Base-by-base conservation (phyloP, 768 basidiomycete genomes). In the Floccularia luteovirens region DNA sequence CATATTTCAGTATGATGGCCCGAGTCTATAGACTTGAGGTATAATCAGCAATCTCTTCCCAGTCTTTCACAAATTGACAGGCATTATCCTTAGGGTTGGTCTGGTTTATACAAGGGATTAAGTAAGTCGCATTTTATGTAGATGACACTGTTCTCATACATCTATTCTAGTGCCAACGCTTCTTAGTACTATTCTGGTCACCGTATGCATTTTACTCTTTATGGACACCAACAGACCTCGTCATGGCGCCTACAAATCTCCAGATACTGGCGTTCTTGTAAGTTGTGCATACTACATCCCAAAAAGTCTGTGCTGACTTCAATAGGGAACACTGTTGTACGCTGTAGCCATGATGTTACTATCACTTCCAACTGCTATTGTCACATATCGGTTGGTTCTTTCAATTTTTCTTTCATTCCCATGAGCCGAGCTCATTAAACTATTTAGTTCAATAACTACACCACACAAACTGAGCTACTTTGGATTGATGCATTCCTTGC, bases 101-200 rank as follows among this genome's bases (percentile, higher is more conserved):
- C 65, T 27, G 89, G 89, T 23, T 58, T 92, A 39, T 90, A 83
- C 69, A 91, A 91, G 58, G 89, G 89, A 38, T 56, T 83, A 33
- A 87, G 74, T 66, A 52, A 36, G 69, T 59, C 17, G 20, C 35
- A 6, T 14, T 31, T 14, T 12, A 22, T 28, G 12, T 25, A 22
- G 16, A 25, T 39, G 25, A 36, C 27, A 24, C 37, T 13, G 16
- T 23, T 37, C 14, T 25, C 13, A 17, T 20, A n/a, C 12, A 21
- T 24, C 12, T 16, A 8, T 19, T 33, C 30, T 43, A 72, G 66
- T 70, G 68, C 66, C 65, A 13, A 65, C 72, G 47, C 49, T 60
- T 28, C 39, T 63, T 31, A 72, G 69, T 46, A 79, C 80, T 5
- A 48, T 73, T 11, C 45, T 79, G 21, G 61, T 90, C 41, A 75